Conservation (phyloP, 2,329 filamentous ascomycete genomes). For the Colletotrichum plurivorum region DNA sequence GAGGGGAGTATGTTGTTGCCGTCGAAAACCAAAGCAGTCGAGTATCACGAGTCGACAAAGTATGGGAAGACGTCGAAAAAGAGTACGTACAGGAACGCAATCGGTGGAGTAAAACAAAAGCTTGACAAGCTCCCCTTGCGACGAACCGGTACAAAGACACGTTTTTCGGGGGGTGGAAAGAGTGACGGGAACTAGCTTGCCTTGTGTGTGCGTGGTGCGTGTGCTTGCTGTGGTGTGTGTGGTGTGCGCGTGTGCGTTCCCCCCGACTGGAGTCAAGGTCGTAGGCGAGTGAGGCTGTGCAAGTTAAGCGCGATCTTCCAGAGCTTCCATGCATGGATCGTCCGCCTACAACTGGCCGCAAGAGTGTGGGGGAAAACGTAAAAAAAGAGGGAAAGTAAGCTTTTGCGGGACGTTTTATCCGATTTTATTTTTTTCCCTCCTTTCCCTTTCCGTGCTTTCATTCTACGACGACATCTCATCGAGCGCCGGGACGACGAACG, state of each 20-base stretch:
- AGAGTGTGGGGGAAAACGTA: constrained; percentile 33
- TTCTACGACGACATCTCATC: constrained; percentile 33
- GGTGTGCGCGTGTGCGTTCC: constrained; percentile 17
- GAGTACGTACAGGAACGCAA: constrained; percentile 21
- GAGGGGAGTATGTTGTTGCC: not conserved
- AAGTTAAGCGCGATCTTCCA: constrained; percentile 40
- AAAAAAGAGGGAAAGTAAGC: constrained; percentile 29
- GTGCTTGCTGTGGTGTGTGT: constrained; percentile 3
- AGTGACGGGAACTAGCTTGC: constrained; percentile 29
- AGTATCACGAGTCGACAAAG: constrained; percentile 7
- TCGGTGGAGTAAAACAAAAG: constrained; percentile 35
- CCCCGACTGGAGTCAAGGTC: constrained; percentile 39
- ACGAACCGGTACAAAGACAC: constrained; percentile 38
- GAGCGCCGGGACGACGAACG: not conserved
- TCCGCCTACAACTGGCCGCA: constrained; percentile 29
- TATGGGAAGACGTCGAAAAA: constrained; percentile 9
- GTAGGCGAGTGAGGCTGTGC: constrained; percentile 41
- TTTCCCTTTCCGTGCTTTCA: not conserved
- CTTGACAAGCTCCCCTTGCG: constrained; percentile 39
- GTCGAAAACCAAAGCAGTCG: not conserved
- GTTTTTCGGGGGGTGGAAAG: constrained; percentile 23
- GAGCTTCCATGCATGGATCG: constrained; percentile 41
- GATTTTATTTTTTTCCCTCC: constrained; percentile 17
- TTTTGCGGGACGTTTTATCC: constrained; percentile 36
- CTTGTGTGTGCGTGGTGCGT: constrained; percentile 13